Percentiles rank a stretch among this genome's conserved stretches.
phyloP scores from a whole-genome alignment of 306 rosid species.

The Vachellia pachyceras region DNA sequence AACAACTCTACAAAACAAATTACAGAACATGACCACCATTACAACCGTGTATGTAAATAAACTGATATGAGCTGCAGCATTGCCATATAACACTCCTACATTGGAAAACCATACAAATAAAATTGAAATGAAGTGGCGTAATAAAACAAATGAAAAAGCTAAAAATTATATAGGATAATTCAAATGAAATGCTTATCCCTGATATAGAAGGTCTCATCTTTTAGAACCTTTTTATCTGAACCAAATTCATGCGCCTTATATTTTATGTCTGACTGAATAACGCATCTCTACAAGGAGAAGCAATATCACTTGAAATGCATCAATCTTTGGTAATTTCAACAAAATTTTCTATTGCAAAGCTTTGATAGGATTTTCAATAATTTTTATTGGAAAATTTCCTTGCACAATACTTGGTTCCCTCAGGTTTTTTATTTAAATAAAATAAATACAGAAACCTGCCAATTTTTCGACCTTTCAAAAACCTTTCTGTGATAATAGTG shows the following conservation, averaged over 20 bases:
- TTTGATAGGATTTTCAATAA: conserved; percentile 3
- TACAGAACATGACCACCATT: conserved; percentile 37
- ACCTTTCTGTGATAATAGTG: conserved; percentile 8
- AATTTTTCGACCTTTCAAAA: neutral
- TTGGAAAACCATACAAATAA: conserved; percentile 1
- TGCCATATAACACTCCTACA: neutral
- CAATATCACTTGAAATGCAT: neutral
- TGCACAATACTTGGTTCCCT: neutral
- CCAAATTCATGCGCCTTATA: neutral
- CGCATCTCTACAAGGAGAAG: neutral
- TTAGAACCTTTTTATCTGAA: neutral
- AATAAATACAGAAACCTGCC: neutral
- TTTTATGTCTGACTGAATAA: neutral
- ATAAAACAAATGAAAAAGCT: neutral
- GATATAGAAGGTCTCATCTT: neutral
- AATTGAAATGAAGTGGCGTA: neutral
- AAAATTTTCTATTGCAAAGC: neutral
- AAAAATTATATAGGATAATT: neutral
- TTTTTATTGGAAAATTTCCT: neutral
- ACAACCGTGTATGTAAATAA: conserved; percentile 18
- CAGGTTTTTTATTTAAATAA: neutral
- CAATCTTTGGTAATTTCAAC: neutral
- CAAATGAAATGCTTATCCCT: neutral
- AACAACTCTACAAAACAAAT: conserved; percentile 66
- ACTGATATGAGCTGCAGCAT: conserved; percentile 10